Percentiles rank a stretch among this genome's conserved stretches.
These are phyloP conservation scores for Blastobotrys capitulatus DNA, from an alignment of 1,139 yeast species.

Conservation along the genomic window DNA sequence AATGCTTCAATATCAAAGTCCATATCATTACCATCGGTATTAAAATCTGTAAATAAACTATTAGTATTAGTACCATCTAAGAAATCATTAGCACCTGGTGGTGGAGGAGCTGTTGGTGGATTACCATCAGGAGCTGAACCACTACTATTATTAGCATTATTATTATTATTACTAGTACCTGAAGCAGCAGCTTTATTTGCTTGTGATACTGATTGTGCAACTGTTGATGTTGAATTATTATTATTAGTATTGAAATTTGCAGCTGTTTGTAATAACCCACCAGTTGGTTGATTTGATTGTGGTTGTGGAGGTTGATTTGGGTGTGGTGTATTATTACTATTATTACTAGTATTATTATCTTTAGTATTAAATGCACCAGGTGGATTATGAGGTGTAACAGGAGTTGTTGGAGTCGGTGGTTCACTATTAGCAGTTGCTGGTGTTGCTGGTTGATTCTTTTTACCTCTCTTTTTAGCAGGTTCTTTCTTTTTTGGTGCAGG, in stretches of 20 bases:
- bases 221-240: constrained; percentile 1
- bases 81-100: constrained; percentile 14
- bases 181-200: constrained; percentile 11
- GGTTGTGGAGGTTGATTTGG: not conserved
- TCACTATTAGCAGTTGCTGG: constrained; percentile 27
- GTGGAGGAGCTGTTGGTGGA: constrained; percentile 1
- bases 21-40: constrained; percentile 29
- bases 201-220: constrained; percentile 8
- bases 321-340: not conserved
- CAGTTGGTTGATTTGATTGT: constrained; percentile 6
- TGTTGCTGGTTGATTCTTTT: constrained; percentile 35
- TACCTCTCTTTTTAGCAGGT: constrained; percentile 34
- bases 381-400: constrained; percentile 33
- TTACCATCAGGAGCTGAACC: not conserved
- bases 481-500: constrained; percentile 25
- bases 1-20: constrained; percentile 35
- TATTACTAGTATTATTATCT: constrained; percentile 6
- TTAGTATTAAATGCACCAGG: constrained; percentile 19
- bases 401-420: constrained; percentile 39
- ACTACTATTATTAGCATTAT: not conserved
- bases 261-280: constrained; percentile 21
- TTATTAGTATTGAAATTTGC: constrained; percentile 18
- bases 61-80: constrained; percentile 25
- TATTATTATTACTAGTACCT: not conserved
- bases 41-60: constrained; percentile 29